Evolutionary conservation across 1,284 basidiomycete species (phyloP).

Genomic region (Sanghuangporus weigelae): DNA sequence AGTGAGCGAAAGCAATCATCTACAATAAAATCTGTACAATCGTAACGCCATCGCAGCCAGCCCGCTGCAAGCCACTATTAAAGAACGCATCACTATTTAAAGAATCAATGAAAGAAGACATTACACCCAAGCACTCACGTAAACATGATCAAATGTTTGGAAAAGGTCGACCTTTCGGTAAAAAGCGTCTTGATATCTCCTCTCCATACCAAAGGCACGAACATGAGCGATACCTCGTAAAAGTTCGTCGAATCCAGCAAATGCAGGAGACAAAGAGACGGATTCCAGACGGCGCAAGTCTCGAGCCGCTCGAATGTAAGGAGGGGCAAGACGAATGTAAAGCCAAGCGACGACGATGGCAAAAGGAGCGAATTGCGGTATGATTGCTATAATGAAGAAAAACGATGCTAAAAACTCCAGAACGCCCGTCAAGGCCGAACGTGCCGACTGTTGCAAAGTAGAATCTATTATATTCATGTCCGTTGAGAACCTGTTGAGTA

Average conservation of each 20-base stretch:
- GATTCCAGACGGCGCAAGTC: slow-evolving; percentile 72
- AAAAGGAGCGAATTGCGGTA: slow-evolving; percentile 66
- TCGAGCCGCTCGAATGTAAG: slow-evolving; percentile 64
- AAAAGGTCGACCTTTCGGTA: slow-evolving; percentile 75
- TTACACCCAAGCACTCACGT: slow-evolving; percentile 38
- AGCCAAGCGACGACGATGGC: slow-evolving; percentile 66
- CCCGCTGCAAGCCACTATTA: slow-evolving; percentile 58
- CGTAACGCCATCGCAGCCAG: slow-evolving; percentile 71
- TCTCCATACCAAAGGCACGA: slow-evolving; percentile 79
- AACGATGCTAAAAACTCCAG: slow-evolving; percentile 65
- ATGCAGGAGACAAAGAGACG: slow-evolving; percentile 61
- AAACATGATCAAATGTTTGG: slow-evolving; percentile 66
- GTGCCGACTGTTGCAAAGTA: slow-evolving; percentile 52
- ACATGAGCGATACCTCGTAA: slow-evolving; percentile 73
- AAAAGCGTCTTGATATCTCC: slow-evolving; percentile 66
- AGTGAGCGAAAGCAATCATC: not conserved
- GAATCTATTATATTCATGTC: slow-evolving; percentile 73
- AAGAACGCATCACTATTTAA: slow-evolving; percentile 10
- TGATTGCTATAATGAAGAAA: slow-evolving; percentile 55
- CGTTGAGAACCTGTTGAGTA: slow-evolving; percentile 76
- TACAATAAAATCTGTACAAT: slow-evolving; percentile 40
- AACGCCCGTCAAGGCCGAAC: slow-evolving; percentile 49
- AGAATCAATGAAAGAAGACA: slow-evolving; percentile 9
- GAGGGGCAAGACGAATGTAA: slow-evolving; percentile 65
- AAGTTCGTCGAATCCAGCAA: slow-evolving; percentile 76